Conservation (phyloP, 2,329 filamentous ascomycete species). For the Mycosphaerella sp. region DNA sequence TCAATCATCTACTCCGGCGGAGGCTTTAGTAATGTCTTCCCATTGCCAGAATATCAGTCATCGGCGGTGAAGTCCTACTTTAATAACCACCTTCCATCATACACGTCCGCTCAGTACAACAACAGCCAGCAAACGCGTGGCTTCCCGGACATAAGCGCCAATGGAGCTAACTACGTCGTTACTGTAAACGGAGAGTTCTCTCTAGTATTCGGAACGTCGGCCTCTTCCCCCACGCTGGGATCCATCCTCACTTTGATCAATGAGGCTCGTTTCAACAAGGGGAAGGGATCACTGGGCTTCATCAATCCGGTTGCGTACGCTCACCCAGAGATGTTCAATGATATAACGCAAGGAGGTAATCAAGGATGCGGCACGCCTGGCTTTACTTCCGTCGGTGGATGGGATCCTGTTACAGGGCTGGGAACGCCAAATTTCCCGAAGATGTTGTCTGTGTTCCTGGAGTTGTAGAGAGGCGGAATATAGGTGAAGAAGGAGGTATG, state of each 20-base stretch:
- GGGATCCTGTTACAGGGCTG: conserved; percentile 29
- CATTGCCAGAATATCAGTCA: conserved; percentile 45
- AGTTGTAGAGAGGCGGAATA: conserved; percentile 15
- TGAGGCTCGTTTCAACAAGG: conserved; percentile 33
- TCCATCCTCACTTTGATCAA: conserved; percentile 46
- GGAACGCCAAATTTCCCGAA: conserved; percentile 31
- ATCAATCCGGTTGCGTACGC: conserved; percentile 34
- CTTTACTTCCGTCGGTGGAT: conserved; percentile 24
- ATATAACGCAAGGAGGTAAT: conserved; percentile 38
- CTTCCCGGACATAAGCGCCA: conserved; percentile 34
- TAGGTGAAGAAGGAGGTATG: too few species aligned
- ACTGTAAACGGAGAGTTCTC: conserved; percentile 41
- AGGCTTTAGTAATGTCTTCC: conserved; percentile 48
- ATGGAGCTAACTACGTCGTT: conserved; percentile 35
- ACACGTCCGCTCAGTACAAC: conserved; percentile 18
- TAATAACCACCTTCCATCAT: conserved; percentile 34
- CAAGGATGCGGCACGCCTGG: conserved; percentile 37
- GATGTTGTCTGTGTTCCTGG: conserved; percentile 29
- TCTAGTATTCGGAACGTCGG: conserved; percentile 48
- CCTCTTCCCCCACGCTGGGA: conserved; percentile 46
- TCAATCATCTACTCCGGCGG: conserved; percentile 42
- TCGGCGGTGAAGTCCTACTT: conserved; percentile 40
- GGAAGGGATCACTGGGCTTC: conserved; percentile 40
- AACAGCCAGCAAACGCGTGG: conserved; percentile 19
- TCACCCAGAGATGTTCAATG: conserved; percentile 37